These are phyloP conservation scores for Gossypium anomalum DNA, from an alignment of 345 rosid genomes.

Conservation along the genomic window DNA sequence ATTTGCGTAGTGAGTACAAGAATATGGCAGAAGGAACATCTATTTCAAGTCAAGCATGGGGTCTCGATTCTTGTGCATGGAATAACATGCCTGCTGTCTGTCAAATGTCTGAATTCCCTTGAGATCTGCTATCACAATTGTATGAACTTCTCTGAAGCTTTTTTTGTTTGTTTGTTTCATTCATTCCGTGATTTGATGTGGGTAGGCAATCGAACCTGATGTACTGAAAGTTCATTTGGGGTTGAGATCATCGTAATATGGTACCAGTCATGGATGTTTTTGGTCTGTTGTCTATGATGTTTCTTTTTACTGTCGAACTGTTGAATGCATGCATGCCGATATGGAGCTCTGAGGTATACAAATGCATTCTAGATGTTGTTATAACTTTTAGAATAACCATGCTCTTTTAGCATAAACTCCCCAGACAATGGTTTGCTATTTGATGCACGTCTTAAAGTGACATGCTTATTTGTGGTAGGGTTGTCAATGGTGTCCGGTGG, in stretches of 20 bases:
- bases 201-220: background rate
- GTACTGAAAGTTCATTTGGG: background rate
- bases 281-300: background rate
- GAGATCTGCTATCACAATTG: background rate
- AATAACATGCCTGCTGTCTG: constrained; percentile 1
- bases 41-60: background rate
- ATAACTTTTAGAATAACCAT: constrained; percentile 14
- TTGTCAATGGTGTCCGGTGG: background rate
- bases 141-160: background rate
- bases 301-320: background rate
- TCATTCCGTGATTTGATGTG: background rate
- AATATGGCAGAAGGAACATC: background rate
- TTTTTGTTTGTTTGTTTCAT: background rate
- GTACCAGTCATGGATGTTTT: background rate
- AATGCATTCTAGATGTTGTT: constrained; percentile 8
- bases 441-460: background rate
- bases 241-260: background rate
- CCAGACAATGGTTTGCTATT: background rate
- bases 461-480: background rate
- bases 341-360: background rate
- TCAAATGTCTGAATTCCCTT: background rate
- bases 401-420: background rate
- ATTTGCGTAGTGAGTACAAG: background rate
- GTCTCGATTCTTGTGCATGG: background rate
- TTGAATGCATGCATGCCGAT: background rate